phyloP scores from a whole-genome alignment of 306 rosid species.

The Castanospermum australe region DNA sequence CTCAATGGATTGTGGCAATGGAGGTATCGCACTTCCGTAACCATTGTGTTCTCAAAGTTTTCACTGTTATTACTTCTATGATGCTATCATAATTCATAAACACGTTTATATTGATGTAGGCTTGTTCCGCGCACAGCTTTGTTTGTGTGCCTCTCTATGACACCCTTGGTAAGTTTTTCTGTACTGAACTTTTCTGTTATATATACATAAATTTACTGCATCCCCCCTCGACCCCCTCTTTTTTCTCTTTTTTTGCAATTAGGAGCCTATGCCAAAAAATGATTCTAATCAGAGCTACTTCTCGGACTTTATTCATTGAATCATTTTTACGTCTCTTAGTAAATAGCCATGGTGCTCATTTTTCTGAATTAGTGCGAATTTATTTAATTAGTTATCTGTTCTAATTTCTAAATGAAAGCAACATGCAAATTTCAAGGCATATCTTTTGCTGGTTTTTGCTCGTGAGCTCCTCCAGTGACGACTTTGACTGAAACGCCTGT shows the following conservation, averaged over 20 bases:
- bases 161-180: conserved; percentile 69
- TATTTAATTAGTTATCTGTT: conserved; percentile 2
- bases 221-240: background rate
- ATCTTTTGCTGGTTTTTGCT: background rate
- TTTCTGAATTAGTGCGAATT: background rate
- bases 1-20: conserved; percentile 92
- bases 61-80: background rate
- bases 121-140: conserved; percentile 75
- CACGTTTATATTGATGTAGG: conserved; percentile 49
- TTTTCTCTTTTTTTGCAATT: background rate
- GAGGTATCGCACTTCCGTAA: conserved; percentile 51
- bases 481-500: no score
- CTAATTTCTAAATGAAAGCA: background rate
- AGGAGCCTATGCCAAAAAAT: background rate
- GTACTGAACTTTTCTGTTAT: background rate
- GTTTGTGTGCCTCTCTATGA: conserved; percentile 95
- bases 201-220: background rate
- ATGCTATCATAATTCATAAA: background rate
- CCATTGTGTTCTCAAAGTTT: background rate
- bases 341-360: background rate
- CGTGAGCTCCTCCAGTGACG: no score
- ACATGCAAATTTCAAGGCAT: background rate
- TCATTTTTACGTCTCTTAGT: background rate
- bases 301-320: background rate
- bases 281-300: background rate